Evolutionary conservation across 2,329 filamentous ascomycete species (phyloP).

Genomic region (Nemania sp.): DNA sequence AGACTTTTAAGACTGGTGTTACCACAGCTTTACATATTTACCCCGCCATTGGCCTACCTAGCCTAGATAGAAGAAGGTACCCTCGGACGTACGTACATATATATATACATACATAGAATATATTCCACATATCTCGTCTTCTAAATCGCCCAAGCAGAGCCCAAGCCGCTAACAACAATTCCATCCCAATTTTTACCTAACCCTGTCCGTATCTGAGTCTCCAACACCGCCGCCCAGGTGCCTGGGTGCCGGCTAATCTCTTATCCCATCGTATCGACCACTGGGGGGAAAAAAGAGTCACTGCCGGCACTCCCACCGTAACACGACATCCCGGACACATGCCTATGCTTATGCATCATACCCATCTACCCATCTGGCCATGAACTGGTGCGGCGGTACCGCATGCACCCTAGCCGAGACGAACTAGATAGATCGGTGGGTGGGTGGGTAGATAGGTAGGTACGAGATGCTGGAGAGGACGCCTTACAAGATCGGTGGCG

Average conservation of each 20-base stretch:
- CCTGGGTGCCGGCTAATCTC: slow-evolving; percentile 23
- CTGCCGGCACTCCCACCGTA: slow-evolving; percentile 19
- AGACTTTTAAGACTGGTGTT: too few relatives aligned
- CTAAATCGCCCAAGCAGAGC: too few relatives aligned
- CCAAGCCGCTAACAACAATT: too few relatives aligned
- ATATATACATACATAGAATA: too few relatives aligned
- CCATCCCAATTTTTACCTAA: too few relatives aligned
- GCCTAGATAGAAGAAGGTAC: too few relatives aligned
- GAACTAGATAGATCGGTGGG: background rate
- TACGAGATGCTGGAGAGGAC: background rate
- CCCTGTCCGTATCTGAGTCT: too few relatives aligned
- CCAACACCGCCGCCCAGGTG: background rate
- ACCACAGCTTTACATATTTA: too few relatives aligned
- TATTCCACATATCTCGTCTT: too few relatives aligned
- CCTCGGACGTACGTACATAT: too few relatives aligned
- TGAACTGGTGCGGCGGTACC: background rate
- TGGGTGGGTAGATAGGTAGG: background rate
- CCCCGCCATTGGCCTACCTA: too few relatives aligned
- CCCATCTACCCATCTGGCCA: slow-evolving; percentile 10
- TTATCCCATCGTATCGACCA: background rate
- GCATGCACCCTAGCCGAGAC: slow-evolving; percentile 2
- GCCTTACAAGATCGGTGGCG: background rate
- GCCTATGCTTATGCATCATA: slow-evolving; percentile 11
- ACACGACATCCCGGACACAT: slow-evolving; percentile 16
- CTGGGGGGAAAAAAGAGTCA: background rate